phyloP scores from a whole-genome alignment of 2,329 filamentous ascomycete genomes.

The Claviceps sp. region DNA sequence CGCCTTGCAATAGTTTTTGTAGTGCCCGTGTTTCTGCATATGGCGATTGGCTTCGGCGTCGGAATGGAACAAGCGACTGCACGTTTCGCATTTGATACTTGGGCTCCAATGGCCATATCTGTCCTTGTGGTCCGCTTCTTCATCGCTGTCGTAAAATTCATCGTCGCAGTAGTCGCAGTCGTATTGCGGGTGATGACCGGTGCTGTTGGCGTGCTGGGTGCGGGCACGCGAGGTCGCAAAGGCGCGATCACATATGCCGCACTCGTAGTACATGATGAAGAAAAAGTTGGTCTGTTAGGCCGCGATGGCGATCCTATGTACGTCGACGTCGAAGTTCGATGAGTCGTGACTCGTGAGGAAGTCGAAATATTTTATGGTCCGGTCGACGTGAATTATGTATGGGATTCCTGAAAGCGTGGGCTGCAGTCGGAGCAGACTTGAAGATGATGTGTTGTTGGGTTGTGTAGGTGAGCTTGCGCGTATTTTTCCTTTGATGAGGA shows the following conservation, averaged over 20 bases:
- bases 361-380: too few relatives aligned
- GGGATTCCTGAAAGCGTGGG: too few relatives aligned
- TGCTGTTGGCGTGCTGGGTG: constrained; percentile 6
- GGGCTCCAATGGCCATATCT: constrained; percentile 14
- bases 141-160: constrained; percentile 12
- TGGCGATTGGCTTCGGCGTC: constrained; percentile 8
- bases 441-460: too few relatives aligned
- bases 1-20: constrained; percentile 19
- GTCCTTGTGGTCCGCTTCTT: constrained; percentile 18
- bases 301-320: too few relatives aligned
- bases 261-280: constrained; percentile 1
- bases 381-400: too few relatives aligned
- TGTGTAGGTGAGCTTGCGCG: too few relatives aligned
- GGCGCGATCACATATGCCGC: neutral
- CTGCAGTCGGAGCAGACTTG: too few relatives aligned
- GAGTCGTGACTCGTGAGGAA: too few relatives aligned
- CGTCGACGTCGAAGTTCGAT: too few relatives aligned
- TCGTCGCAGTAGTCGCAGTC: constrained; percentile 18
- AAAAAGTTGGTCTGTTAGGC: neutral
- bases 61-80: constrained; percentile 11
- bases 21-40: constrained; percentile 14
- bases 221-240: neutral
- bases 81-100: constrained; percentile 12
- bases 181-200: constrained; percentile 11
- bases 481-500: too few relatives aligned